phyloP scores from a whole-genome alignment of 2,329 filamentous ascomycete species.

The Elsinoe arachidis region DNA sequence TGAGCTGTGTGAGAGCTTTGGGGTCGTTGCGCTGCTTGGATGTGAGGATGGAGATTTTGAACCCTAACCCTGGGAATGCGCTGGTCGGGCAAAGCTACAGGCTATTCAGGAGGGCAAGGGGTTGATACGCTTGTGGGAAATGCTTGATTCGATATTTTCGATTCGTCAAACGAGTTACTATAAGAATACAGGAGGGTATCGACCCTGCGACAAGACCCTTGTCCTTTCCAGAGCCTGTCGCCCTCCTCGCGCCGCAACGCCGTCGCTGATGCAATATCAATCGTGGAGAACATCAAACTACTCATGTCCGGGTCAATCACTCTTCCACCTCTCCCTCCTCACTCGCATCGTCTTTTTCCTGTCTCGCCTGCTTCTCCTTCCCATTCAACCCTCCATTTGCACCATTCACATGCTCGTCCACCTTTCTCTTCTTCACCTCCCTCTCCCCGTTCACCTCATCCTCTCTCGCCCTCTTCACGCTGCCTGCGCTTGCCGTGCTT shows the following conservation, averaged over 20 bases:
- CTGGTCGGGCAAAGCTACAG: neutral
- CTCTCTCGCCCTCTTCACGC: slow-evolving; percentile 22
- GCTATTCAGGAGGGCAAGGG: no score
- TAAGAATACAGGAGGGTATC: slow-evolving; percentile 8
- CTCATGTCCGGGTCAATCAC: slow-evolving; percentile 20
- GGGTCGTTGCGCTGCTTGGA: neutral
- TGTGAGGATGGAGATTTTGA: neutral
- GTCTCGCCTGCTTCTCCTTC: slow-evolving; percentile 10
- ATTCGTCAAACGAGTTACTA: no score
- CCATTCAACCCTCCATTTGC: neutral
- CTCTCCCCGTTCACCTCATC: slow-evolving; percentile 17
- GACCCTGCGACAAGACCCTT: neutral
- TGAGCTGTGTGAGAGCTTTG: neutral
- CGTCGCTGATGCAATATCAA: slow-evolving; percentile 28
- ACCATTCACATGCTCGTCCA: slow-evolving; percentile 1
- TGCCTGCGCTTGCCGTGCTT: slow-evolving; percentile 24
- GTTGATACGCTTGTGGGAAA: no score
- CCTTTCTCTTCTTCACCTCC: slow-evolving; percentile 13
- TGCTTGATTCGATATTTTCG: no score
- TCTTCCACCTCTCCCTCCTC: slow-evolving; percentile 43
- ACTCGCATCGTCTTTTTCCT: slow-evolving; percentile 27
- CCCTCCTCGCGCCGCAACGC: slow-evolving; percentile 18
- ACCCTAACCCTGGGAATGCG: neutral
- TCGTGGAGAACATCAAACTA: slow-evolving; percentile 23
- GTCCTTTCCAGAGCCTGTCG: neutral